phyloP scores from a whole-genome alignment of 2,329 filamentous ascomycete species.

The Intubia oerlemansii region DNA sequence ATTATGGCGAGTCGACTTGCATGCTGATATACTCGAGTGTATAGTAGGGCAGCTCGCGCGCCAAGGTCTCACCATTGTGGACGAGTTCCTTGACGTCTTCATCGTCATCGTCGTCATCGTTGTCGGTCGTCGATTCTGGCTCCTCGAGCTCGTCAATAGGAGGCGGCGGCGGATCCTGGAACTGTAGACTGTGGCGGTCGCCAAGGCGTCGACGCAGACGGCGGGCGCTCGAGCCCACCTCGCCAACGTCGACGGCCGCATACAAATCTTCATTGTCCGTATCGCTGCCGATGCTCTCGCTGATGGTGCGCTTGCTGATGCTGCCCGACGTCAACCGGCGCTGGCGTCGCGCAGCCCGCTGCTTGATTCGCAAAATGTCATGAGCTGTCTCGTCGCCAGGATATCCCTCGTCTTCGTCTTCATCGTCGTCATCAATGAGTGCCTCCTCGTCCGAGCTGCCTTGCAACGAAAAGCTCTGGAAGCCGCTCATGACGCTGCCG shows the following conservation, averaged over 20 bases:
- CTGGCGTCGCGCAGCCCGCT: constrained; percentile 21
- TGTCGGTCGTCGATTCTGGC: constrained; percentile 24
- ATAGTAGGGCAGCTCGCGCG: constrained; percentile 27
- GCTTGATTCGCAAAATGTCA: constrained; percentile 16
- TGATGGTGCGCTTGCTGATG: constrained; percentile 31
- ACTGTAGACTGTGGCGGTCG: constrained; percentile 24
- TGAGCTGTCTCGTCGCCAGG: constrained; percentile 17
- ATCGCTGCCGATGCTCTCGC: constrained; percentile 26
- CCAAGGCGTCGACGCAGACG: constrained; percentile 23
- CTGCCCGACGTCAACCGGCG: constrained; percentile 28
- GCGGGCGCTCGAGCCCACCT: constrained; percentile 25
- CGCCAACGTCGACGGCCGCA: constrained; percentile 17
- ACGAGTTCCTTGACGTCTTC: constrained; percentile 8
- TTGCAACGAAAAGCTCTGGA: constrained; percentile 24
- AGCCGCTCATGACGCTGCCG: constrained; percentile 20
- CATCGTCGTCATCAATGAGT: constrained; percentile 12
- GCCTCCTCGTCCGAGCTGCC: constrained; percentile 13
- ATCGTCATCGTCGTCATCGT: constrained; percentile 11
- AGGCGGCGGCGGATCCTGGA: constrained; percentile 26
- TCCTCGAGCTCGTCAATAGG: constrained; percentile 32
- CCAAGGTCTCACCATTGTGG: constrained; percentile 19
- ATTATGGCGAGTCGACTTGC: constrained; percentile 24
- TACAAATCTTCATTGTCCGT: constrained; percentile 20
- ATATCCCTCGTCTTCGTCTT: not conserved
- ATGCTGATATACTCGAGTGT: constrained; percentile 28